Percentiles rank a stretch among this genome's conserved stretches.
phyloP scores from a whole-genome alignment of 2,329 filamentous ascomycete species.

The Talaromyces marneffei region DNA sequence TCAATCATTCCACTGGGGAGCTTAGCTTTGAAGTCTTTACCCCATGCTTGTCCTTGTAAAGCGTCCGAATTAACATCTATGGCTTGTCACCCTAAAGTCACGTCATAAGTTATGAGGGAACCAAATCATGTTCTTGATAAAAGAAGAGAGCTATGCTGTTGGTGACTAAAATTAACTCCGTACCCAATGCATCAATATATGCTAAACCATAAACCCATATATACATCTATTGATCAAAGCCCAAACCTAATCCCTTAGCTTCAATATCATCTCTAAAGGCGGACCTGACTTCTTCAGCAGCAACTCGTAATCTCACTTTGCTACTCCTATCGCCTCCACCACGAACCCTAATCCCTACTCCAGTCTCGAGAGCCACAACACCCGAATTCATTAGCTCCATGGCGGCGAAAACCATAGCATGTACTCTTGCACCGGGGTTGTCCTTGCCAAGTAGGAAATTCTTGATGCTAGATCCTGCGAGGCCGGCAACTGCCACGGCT shows the following conservation, averaged over 20 bases:
- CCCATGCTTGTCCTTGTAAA: no score
- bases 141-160: neutral
- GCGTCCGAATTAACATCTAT: neutral
- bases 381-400: conserved; percentile 82
- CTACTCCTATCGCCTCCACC: conserved; percentile 73
- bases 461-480: conserved; percentile 53
- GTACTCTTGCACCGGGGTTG: conserved; percentile 41
- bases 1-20: no score
- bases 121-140: neutral
- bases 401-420: conserved; percentile 65
- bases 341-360: conserved; percentile 23
- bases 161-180: neutral
- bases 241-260: conserved; percentile 70
- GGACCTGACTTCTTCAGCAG: conserved; percentile 83
- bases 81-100: neutral
- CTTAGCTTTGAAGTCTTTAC: no score
- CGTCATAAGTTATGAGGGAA: neutral
- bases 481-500: conserved; percentile 43
- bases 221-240: conserved; percentile 28
- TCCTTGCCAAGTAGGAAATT: conserved; percentile 51
- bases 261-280: conserved; percentile 85
- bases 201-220: neutral
- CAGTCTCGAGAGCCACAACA: conserved; percentile 70
- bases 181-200: neutral
- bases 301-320: conserved; percentile 77